Percentiles rank a stretch among this genome's conserved stretches.
Evolutionary conservation across 139 green algal species (phyloP).

Genomic region (Chlamydomonas applanata): DNA sequence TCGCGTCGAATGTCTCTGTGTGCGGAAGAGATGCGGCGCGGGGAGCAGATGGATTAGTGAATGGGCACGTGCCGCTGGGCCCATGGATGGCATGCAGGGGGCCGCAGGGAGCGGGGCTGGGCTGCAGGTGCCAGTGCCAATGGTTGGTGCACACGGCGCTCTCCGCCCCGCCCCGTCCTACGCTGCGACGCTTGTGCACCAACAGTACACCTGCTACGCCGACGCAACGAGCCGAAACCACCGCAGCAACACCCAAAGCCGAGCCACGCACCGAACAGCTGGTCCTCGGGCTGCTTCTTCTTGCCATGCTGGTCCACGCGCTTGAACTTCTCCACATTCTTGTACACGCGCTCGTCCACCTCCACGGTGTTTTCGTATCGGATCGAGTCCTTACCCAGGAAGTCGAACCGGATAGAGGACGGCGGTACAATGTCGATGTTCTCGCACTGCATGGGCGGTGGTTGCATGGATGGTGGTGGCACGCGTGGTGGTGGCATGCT

Average conservation of each 20-base stretch:
- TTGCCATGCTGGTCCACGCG: conserved; percentile 50
- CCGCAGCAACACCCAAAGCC: background rate
- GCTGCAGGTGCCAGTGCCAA: no score
- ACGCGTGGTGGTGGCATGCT: no score
- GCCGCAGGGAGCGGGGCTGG: no score
- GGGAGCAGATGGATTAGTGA: no score
- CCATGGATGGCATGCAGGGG: no score
- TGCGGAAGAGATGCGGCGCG: no score
- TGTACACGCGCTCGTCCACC: conserved; percentile 77
- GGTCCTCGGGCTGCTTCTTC: conserved; percentile 33
- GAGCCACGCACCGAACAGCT: conserved; percentile 7
- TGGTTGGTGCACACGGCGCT: no score
- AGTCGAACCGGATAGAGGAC: conserved; percentile 93
- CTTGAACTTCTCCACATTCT: conserved; percentile 76
- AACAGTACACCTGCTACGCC: no score
- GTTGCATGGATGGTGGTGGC: background rate
- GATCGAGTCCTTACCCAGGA: conserved; percentile 99
- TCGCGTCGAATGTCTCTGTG: conserved; percentile 79
- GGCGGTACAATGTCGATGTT: conserved; percentile 75
- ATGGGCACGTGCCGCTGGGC: no score
- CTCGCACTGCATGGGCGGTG: conserved; percentile 64
- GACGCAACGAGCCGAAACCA: background rate
- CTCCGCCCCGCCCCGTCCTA: no score
- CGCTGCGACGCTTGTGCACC: no score
- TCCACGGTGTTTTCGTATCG: conserved; percentile 88